Evolutionary conservation across 1,284 basidiomycete species (phyloP), one percentile per base, ranked within the genome.

Genomic region (Coriolopsis trogii): DNA sequence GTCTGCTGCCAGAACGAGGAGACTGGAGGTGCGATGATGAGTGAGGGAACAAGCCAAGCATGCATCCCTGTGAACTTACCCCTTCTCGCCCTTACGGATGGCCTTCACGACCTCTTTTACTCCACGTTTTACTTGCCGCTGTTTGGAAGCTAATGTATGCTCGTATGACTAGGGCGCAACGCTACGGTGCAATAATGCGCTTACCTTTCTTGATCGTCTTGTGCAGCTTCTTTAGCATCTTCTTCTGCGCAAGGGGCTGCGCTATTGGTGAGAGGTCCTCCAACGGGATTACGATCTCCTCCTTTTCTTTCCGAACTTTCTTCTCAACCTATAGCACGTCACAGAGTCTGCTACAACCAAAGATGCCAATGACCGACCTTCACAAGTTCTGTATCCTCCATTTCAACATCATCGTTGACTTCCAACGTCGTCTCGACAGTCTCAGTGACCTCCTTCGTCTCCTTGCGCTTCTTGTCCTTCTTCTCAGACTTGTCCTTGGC

Each of bases 101-200:
- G 93, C 92, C 72, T 98, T 98, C 48, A 96, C 93, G 29, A 98
- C 92, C 71, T 98, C 95, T 74, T 98, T 98, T 45, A 98, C 95
- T 38, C 94, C 94, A 42, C 95, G 84, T 73, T 95, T 96, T 30
- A 98, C 88, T 71, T 95, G 92, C 55, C 95, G 83, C 41, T 85
- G 85, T 72, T 95, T 97, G 26, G 93, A 93, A 16, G 94, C 93
- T 94, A 61, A 34, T 21, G 15, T 43, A 18, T 6, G 24, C n/a
- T 8, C 10, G 12, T 24, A 28, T 25, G 15, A 39, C 28, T 16
- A 36, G 18, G 23, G 24, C n/a, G 15, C 15, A 3, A 30, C 6
- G 21, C 36, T 40, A 33, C 29, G 21, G 65, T 6, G 21, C 15
- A 21, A 8, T 40, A 26, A 40, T 23, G 33, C 41, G 29, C 76